These are phyloP conservation scores for Astrocystis sublimbata DNA, from an alignment of 495 filamentous ascomycete species.

Conservation along the genomic window DNA sequence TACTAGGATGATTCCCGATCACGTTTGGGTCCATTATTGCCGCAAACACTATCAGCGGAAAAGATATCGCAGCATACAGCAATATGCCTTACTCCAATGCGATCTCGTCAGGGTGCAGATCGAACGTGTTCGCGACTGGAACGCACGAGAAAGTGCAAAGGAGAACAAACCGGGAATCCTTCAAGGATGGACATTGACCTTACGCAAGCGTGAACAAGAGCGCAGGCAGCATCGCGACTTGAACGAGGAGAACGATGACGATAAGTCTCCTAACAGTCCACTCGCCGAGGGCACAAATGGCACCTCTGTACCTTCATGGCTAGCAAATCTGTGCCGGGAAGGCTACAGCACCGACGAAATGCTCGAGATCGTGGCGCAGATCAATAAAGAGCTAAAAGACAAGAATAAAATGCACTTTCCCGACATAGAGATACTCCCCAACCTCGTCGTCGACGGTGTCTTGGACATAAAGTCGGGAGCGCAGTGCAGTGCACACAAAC, in stretches of 20 bases:
- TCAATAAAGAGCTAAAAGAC: slow-evolving; percentile 36
- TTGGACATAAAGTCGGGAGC: slow-evolving; percentile 23
- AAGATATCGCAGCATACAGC: slow-evolving; percentile 62
- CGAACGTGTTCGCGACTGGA: slow-evolving; percentile 60
- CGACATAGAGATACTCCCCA: slow-evolving; percentile 68
- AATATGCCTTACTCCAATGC: slow-evolving; percentile 61
- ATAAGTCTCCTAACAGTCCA: slow-evolving; percentile 25
- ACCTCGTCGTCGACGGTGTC: slow-evolving; percentile 8
- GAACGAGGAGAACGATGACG: slow-evolving; percentile 32
- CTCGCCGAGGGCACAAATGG: slow-evolving; percentile 33
- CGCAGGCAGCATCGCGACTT: slow-evolving; percentile 30
- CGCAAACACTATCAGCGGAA: slow-evolving; percentile 83
- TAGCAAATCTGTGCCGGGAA: slow-evolving; percentile 31
- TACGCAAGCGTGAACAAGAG: slow-evolving; percentile 57
- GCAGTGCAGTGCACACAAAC: slow-evolving; percentile 31
- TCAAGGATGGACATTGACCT: slow-evolving; percentile 48
- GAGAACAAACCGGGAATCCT: slow-evolving; percentile 45
- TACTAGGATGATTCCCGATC: slow-evolving; percentile 64
- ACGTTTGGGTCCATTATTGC: slow-evolving; percentile 72
- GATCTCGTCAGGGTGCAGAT: slow-evolving; percentile 61
- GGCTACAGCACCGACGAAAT: slow-evolving; percentile 43
- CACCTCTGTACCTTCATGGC: slow-evolving; percentile 47
- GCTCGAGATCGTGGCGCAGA: slow-evolving; percentile 35
- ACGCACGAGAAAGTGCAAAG: slow-evolving; percentile 21
- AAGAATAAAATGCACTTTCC: slow-evolving; percentile 48